A percentile compares a stretch with the other conserved stretches of the same genome.
Evolutionary conservation across 108 stramenopile species (phyloP).

Genomic region (Discostella pseudostelligera): DNA sequence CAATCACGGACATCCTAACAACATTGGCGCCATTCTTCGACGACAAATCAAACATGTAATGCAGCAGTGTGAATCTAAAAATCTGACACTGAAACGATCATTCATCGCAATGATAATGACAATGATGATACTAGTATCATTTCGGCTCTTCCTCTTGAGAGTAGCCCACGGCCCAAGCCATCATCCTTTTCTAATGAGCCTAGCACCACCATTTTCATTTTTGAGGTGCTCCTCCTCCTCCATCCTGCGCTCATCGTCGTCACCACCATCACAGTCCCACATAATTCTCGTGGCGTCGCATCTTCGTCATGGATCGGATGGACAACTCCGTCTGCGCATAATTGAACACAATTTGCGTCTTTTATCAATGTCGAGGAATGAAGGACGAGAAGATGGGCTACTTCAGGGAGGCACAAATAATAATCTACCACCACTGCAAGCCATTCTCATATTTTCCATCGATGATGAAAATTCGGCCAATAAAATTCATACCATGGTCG

Average conservation of each 20-base stretch:
- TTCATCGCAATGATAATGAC: neutral
- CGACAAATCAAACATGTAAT: too few relatives aligned
- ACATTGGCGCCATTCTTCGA: neutral
- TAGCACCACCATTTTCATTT: neutral
- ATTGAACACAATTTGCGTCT: slow-evolving; percentile 35
- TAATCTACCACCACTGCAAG: slow-evolving; percentile 16
- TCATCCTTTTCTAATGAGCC: neutral
- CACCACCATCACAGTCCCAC: neutral
- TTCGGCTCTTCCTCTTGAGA: neutral
- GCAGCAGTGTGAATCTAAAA: too few relatives aligned
- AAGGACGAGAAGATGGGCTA: too few relatives aligned
- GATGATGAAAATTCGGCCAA: neutral
- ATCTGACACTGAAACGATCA: neutral
- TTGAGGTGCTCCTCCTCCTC: neutral
- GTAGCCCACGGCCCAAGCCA: too few relatives aligned
- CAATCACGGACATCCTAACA: neutral
- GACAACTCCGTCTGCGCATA: slow-evolving; percentile 30
- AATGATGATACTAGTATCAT: too few relatives aligned
- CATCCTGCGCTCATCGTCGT: neutral
- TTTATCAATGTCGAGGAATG: slow-evolving; percentile 3
- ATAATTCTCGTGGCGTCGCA: slow-evolving; percentile 40
- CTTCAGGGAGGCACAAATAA: too few relatives aligned
- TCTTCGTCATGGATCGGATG: slow-evolving; percentile 30
- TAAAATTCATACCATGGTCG: slow-evolving; percentile 13
- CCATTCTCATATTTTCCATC: slow-evolving; percentile 29